These are phyloP conservation scores for Fraxinus anomala DNA, from an alignment of 257 asterid species.

Conservation along the genomic window DNA sequence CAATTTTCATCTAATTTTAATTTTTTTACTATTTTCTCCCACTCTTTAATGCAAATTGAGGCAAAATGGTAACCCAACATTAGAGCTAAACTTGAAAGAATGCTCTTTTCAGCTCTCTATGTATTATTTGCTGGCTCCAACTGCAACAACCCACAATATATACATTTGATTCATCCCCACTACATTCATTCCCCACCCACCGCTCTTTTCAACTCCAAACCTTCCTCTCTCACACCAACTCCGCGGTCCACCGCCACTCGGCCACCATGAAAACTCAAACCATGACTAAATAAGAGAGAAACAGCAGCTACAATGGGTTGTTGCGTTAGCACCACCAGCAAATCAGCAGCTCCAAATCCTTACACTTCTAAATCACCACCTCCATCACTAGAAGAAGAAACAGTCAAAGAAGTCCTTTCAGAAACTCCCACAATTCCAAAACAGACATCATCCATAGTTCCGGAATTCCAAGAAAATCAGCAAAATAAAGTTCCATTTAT, in stretches of 20 bases:
- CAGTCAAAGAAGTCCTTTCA: constrained; percentile 73
- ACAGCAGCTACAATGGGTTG: constrained; percentile 49
- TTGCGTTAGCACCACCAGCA: constrained; percentile 42
- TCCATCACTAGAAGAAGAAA: constrained; percentile 54
- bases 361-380: constrained; percentile 44
- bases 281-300: neutral
- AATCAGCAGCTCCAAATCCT: constrained; percentile 13
- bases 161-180: neutral
- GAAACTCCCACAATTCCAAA: constrained; percentile 55
- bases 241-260: neutral
- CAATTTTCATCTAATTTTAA: too few species aligned
- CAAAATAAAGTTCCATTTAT: constrained; percentile 36
- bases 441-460: neutral
- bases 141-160: neutral
- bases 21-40: too few species aligned
- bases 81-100: neutral
- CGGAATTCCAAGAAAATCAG: constrained; percentile 15
- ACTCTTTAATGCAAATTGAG: too few species aligned
- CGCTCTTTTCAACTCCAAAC: neutral
- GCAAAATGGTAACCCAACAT: neutral
- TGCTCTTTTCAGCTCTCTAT: neutral
- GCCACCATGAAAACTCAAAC: neutral
- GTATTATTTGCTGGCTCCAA: neutral
- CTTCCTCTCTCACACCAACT: neutral
- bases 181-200: neutral